Base-by-base conservation (phyloP, 345 rosid species). In the Pugionium cornutum region DNA sequence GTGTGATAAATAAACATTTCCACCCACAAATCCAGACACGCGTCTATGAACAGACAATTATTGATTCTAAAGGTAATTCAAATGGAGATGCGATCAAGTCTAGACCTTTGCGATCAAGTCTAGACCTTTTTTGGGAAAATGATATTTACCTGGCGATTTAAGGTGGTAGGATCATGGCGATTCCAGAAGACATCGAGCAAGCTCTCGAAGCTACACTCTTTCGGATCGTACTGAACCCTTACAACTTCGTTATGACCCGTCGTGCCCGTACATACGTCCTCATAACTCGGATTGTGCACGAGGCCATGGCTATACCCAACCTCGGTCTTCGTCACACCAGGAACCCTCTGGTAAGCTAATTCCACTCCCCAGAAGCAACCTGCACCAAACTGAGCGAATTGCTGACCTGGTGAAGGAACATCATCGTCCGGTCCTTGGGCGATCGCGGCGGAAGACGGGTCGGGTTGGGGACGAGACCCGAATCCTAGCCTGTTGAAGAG, bases 341-440 rank as follows among this genome's bases (percentile, higher is more conserved):
- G 70, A 0, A 83, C 75, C 6, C 98, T 79, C 84, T 92, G 98
- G 75, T 84, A 92, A 32, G 87, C 79, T 2, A 92, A 71, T 77
- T 88, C 96, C 35, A 82, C 83, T 1, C 97, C 90, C 97, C 96
- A 92, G 81, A 92, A 92, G 67, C 98, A 92, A n/a, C 97, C 96
- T 0, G 96, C 97, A 41, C 92, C 97, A 73, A 92, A 89, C 62
- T 89, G 84, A 2, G 96, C 94, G 8, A 89, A 77, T 71, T 81
- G 83, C 75, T 73, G 81, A 48, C 66, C 74, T 0, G 87, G 77
- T 0, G 78, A 83, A 0, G 89, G 83, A 28, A 37, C 72, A 71
- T 92, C 97, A 1, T 56, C 75, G 67, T 92, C 98, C 6, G 79
- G 86, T 33, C 80, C 87, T 59, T 78, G 77, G 3, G 91, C 87